phyloP scores from a whole-genome alignment of 2,329 filamentous ascomycete genomes.

The Corniculantispora saksenae region DNA sequence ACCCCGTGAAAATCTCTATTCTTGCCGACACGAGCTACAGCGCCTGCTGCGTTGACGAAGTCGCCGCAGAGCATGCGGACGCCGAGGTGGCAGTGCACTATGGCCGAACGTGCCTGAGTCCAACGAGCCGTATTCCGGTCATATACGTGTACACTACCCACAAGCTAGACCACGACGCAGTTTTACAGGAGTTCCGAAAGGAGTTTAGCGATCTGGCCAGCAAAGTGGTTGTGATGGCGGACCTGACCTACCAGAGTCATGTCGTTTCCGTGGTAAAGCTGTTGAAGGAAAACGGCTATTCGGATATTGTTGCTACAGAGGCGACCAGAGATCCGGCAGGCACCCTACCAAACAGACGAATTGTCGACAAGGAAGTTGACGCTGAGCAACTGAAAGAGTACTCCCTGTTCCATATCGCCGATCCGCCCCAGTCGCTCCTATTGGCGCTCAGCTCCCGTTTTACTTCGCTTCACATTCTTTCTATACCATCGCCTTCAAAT shows the following conservation, averaged over 20 bases:
- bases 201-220: constrained; percentile 66
- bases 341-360: constrained; percentile 78
- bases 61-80: constrained; percentile 89
- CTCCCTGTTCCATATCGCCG: constrained; percentile 81
- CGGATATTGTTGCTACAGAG: constrained; percentile 65
- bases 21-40: constrained; percentile 96
- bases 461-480: constrained; percentile 74
- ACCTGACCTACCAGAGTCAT: constrained; percentile 83
- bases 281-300: constrained; percentile 68
- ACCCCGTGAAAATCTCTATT: constrained; percentile 66
- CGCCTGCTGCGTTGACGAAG: constrained; percentile 94
- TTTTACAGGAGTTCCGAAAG: constrained; percentile 60
- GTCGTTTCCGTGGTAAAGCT: constrained; percentile 57
- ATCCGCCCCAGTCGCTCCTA: constrained; percentile 78
- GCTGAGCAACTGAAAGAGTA: constrained; percentile 60
- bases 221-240: constrained; percentile 80
- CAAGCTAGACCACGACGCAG: constrained; percentile 61
- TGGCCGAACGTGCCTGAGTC: constrained; percentile 86
- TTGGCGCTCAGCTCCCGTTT: constrained; percentile 85
- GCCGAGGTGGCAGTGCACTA: constrained; percentile 95
- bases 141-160: constrained; percentile 87
- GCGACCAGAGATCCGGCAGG: constrained; percentile 79
- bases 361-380: constrained; percentile 46
- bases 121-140: constrained; percentile 82
- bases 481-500: constrained; percentile 57